Conservation (phyloP, 306 rosid genomes). For the Medicago arabica region DNA sequence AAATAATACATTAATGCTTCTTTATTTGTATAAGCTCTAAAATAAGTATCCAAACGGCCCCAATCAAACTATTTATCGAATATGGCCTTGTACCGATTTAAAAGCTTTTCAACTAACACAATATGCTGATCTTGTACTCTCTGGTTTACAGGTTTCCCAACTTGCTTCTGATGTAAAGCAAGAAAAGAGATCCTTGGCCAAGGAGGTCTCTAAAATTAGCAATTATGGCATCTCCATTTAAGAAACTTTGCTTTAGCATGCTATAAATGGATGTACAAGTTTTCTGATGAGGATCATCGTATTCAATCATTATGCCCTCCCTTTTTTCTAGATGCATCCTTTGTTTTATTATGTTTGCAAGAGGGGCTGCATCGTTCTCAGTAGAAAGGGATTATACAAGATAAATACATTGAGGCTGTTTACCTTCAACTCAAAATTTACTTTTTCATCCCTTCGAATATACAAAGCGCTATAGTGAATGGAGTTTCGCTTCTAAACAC, state of each 20-base stretch:
- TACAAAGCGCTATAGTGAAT: slow-evolving; percentile 20
- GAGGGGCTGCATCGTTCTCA: slow-evolving; percentile 5
- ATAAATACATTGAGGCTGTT: slow-evolving; percentile 27
- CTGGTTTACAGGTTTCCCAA: slow-evolving; percentile 67
- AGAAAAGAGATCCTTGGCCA: slow-evolving; percentile 67
- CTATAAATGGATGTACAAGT: slow-evolving; percentile 33
- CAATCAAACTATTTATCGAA: not conserved
- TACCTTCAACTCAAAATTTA: not conserved
- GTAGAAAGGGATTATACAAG: slow-evolving; percentile 20
- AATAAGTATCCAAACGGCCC: too few relatives aligned
- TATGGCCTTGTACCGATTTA: not conserved
- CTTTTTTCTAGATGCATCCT: not conserved
- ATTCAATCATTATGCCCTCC: slow-evolving; percentile 19
- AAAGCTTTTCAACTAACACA: not conserved
- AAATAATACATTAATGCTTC: too few relatives aligned
- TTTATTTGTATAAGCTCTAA: too few relatives aligned
- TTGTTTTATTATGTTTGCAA: slow-evolving; percentile 25
- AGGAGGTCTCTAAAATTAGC: slow-evolving; percentile 82
- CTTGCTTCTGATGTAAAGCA: slow-evolving; percentile 78
- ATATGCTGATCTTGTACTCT: slow-evolving; percentile 41
- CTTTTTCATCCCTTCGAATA: not conserved
- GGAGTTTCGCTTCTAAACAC: not conserved
- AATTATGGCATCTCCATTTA: slow-evolving; percentile 88
- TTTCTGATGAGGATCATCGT: slow-evolving; percentile 13
- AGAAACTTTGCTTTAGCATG: slow-evolving; percentile 35